Percentiles rank a stretch among this genome's conserved stretches.
phyloP scores from a whole-genome alignment of 768 basidiomycete genomes.

The Trametes cingulata region DNA sequence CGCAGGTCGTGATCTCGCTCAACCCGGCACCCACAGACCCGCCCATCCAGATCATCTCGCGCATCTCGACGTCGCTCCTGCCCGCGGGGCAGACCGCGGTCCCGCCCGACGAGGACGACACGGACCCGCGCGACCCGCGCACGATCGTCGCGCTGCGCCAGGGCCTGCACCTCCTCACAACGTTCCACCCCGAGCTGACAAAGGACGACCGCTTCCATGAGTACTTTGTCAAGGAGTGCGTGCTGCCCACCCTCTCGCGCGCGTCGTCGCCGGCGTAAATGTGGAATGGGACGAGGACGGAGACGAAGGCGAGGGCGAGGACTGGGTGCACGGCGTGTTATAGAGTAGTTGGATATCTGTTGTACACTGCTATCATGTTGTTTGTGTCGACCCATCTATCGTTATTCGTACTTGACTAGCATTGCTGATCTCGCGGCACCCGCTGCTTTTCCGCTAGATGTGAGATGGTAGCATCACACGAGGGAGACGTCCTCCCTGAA shows the following conservation, averaged over 20 bases:
- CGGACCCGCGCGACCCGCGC: conserved; percentile 55
- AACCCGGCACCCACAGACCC: conserved; percentile 47
- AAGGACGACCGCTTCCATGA: conserved; percentile 88
- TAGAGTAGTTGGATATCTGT: background rate
- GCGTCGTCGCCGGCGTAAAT: conserved; percentile 12
- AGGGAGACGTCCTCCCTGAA: too few species aligned
- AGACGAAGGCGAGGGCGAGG: too few species aligned
- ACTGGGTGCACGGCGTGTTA: background rate
- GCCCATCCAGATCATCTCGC: conserved; percentile 69
- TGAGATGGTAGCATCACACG: too few species aligned
- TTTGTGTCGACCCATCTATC: background rate
- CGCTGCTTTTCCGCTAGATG: too few species aligned
- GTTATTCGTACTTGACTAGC: background rate
- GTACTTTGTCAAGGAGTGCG: conserved; percentile 81
- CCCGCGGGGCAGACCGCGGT: conserved; percentile 41
- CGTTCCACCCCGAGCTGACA: conserved; percentile 94
- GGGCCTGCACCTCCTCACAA: conserved; percentile 82
- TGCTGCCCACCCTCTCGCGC: conserved; percentile 34
- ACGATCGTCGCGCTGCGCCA: conserved; percentile 84
- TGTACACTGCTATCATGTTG: conserved; percentile 3
- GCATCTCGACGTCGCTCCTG: conserved; percentile 57
- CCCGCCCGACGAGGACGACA: conserved; percentile 42
- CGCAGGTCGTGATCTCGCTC: conserved; percentile 65
- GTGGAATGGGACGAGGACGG: background rate
- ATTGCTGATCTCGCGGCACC: too few species aligned